A percentile compares a stretch with the other conserved stretches of the same genome.
These are phyloP conservation scores for Tilletia setariae DNA, from an alignment of 1,284 basidiomycete species.

Conservation along the genomic window DNA sequence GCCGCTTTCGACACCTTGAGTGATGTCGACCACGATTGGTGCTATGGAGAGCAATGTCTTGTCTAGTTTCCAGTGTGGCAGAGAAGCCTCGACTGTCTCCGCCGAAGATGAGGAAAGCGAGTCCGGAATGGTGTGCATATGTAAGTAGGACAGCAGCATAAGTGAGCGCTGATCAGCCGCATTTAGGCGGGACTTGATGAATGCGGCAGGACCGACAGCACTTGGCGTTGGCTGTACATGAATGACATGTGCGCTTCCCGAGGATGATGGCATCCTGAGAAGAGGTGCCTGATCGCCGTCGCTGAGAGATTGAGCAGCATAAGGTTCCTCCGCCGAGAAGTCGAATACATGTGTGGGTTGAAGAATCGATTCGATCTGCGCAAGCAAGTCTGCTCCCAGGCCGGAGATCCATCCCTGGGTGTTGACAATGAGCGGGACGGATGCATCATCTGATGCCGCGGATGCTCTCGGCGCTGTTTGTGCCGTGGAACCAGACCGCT, in stretches of 20 bases:
- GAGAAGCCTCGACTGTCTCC: not conserved
- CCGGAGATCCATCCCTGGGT: conserved; percentile 97
- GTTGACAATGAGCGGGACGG: conserved; percentile 77
- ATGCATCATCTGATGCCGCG: not conserved
- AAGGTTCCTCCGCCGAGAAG: conserved; percentile 46
- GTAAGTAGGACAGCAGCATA: conserved; percentile 41
- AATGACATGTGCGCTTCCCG: not conserved
- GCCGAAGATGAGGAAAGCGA: not conserved
- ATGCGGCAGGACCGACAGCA: not conserved
- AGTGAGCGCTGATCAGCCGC: conserved; percentile 36
- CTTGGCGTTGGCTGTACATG: not conserved
- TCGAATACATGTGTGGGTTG: conserved; percentile 69
- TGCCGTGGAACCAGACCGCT: not conserved
- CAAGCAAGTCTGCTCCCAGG: conserved; percentile 76
- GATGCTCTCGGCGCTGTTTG: not conserved
- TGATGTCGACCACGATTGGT: conserved; percentile 55
- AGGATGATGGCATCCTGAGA: not conserved
- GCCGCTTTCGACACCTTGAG: conserved; percentile 67
- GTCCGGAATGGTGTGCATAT: conserved; percentile 19
- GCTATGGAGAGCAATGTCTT: conserved; percentile 62
- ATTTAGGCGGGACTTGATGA: conserved; percentile 20
- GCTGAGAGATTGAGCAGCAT: not conserved
- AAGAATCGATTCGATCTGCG: conserved; percentile 67
- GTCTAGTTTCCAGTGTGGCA: conserved; percentile 66
- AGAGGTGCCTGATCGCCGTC: not conserved